phyloP scores from a whole-genome alignment of 2,329 filamentous ascomycete species.

The Aspergillus floridensis region DNA sequence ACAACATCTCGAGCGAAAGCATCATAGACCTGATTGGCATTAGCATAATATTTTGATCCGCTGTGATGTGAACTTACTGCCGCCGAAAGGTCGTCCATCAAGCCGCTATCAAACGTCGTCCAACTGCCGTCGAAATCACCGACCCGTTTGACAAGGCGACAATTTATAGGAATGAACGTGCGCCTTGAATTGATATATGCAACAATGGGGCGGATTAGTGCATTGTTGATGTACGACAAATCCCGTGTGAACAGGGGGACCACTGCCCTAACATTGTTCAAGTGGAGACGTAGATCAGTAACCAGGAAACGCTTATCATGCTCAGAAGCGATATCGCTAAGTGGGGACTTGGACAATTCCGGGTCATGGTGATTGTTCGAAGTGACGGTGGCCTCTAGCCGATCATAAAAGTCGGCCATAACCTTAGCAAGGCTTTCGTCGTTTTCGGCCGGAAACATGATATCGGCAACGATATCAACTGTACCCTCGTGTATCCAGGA shows the following conservation, averaged over 20 bases:
- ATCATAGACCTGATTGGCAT: constrained; percentile 66
- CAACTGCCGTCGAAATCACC: constrained; percentile 92
- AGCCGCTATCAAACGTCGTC: constrained; percentile 88
- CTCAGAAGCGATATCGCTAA: constrained; percentile 25
- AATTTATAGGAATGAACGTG: constrained; percentile 93
- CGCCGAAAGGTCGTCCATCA: constrained; percentile 89
- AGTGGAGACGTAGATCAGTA: constrained; percentile 90
- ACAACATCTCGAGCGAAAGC: constrained; percentile 90
- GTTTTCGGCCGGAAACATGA: constrained; percentile 86
- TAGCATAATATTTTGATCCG: constrained; percentile 9
- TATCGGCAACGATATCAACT: constrained; percentile 92
- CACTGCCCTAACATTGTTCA: constrained; percentile 90
- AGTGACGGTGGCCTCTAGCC: constrained; percentile 86
- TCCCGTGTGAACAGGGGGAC: constrained; percentile 91
- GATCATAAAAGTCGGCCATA: constrained; percentile 95
- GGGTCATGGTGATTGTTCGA: constrained; percentile 61
- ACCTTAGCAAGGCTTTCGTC: constrained; percentile 90
- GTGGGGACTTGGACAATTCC: constrained; percentile 18
- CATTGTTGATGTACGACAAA: constrained; percentile 93
- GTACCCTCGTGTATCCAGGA: constrained; percentile 98
- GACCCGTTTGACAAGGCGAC: constrained; percentile 85
- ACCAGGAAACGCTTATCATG: constrained; percentile 74
- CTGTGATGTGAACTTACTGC: constrained; percentile 54
- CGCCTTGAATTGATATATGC: constrained; percentile 96
- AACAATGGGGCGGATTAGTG: constrained; percentile 90